Conservation (phyloP, 768 basidiomycete species). For the Kwoniella sp. region DNA sequence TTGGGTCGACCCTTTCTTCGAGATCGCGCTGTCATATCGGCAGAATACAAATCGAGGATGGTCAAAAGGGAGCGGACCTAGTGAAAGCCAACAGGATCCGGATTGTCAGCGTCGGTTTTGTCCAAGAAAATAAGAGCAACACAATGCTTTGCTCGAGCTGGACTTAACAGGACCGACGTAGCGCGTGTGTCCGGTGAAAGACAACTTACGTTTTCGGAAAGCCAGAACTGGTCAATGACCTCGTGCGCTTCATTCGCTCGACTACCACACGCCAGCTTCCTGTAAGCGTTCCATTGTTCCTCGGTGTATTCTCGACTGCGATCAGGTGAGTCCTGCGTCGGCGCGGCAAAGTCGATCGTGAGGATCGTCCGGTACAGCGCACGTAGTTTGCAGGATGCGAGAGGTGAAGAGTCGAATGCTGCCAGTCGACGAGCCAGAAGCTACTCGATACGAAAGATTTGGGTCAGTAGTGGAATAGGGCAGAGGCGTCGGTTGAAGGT, state of each 20-base stretch:
- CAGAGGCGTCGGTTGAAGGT: not conserved
- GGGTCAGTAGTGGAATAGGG: not conserved
- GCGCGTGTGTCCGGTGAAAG: too few species aligned
- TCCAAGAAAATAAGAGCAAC: too few species aligned
- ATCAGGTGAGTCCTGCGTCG: conserved; percentile 45
- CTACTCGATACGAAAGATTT: conserved; percentile 13
- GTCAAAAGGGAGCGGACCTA: conserved; percentile 42
- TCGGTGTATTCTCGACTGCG: conserved; percentile 40
- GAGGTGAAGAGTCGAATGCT: conserved; percentile 45
- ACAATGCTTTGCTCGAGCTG: not conserved
- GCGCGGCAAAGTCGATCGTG: conserved; percentile 47
- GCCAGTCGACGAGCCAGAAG: conserved; percentile 44
- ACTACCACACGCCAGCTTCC: conserved; percentile 27
- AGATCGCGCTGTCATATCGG: conserved; percentile 32
- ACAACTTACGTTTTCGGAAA: conserved; percentile 37
- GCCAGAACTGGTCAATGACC: conserved; percentile 47
- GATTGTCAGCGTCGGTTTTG: too few species aligned
- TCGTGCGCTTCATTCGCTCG: conserved; percentile 40
- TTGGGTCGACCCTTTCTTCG: conserved; percentile 46
- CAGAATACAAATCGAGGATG: conserved; percentile 39
- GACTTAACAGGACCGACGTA: not conserved
- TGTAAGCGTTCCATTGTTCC: conserved; percentile 49
- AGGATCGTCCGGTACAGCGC: conserved; percentile 49
- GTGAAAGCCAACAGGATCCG: too few species aligned
- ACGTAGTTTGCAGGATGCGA: conserved; percentile 43